These are phyloP conservation scores for Candida golubevii DNA, from an alignment of 805 yeast genomes.

Conservation along the genomic window DNA sequence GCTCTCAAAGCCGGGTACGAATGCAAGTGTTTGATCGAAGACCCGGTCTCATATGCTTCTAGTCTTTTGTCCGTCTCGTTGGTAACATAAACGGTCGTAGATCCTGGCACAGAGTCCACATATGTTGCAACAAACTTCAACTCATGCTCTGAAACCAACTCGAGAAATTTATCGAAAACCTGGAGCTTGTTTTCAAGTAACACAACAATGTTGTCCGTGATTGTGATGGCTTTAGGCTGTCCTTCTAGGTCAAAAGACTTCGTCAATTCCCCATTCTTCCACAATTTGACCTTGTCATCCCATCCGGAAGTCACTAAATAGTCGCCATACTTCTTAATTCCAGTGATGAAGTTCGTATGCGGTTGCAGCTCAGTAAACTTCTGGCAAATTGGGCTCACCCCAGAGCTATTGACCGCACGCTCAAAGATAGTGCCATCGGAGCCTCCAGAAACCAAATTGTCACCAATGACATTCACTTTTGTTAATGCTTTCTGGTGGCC, in stretches of 20 bases:
- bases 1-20: constrained; percentile 48
- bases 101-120: constrained; percentile 21
- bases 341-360: constrained; percentile 68
- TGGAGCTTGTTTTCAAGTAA: constrained; percentile 30
- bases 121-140: constrained; percentile 24
- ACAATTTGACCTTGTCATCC: constrained; percentile 71
- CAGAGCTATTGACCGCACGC: constrained; percentile 44
- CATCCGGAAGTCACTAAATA: constrained; percentile 62
- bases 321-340: constrained; percentile 32
- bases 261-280: constrained; percentile 21
- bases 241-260: constrained; percentile 15
- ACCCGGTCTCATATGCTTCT: constrained; percentile 30
- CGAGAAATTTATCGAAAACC: constrained; percentile 15
- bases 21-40: constrained; percentile 43
- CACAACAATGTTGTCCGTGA: constrained; percentile 23
- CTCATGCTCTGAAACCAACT: constrained; percentile 14
- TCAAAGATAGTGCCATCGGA: constrained; percentile 70
- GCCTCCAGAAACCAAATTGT: constrained; percentile 58
- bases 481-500: constrained; percentile 89
- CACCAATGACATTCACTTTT: constrained; percentile 35
- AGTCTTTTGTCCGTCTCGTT: constrained; percentile 28
- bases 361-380: constrained; percentile 24
- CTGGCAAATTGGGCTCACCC: constrained; percentile 5
- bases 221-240: constrained; percentile 36
- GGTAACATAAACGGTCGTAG: constrained; percentile 24